These are phyloP conservation scores for Lactifluus volemus DNA, from an alignment of 768 basidiomycete species.

Conservation along the genomic window DNA sequence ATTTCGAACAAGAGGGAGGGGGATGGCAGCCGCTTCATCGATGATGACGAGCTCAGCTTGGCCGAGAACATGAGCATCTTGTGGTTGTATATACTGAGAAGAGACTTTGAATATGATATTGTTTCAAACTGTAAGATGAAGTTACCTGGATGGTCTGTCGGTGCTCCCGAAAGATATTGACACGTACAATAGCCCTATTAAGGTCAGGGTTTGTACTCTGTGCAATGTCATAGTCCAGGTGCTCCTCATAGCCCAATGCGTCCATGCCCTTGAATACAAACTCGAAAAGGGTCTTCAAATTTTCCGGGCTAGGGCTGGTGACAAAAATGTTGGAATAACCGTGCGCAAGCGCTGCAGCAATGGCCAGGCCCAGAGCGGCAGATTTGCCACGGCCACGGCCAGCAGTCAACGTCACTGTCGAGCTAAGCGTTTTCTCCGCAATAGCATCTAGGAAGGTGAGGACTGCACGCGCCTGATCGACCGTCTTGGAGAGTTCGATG, in stretches of 20 bases:
- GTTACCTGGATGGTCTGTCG: constrained; percentile 92
- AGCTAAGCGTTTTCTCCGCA: constrained; percentile 85
- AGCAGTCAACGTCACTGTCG: constrained; percentile 92
- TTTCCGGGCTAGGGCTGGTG: constrained; percentile 95
- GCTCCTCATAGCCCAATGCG: constrained; percentile 91
- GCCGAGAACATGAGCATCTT: constrained; percentile 95
- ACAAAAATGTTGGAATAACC: constrained; percentile 98
- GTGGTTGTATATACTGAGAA: constrained; percentile 91
- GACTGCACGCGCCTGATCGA: constrained; percentile 92
- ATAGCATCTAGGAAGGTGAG: constrained; percentile 94
- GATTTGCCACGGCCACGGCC: constrained; percentile 94
- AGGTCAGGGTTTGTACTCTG: constrained; percentile 94
- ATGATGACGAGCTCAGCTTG: constrained; percentile 97
- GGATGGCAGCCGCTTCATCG: constrained; percentile 97
- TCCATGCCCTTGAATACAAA: constrained; percentile 98
- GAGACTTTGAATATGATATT: not conserved
- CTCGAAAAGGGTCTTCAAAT: constrained; percentile 95
- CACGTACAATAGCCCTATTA: constrained; percentile 90
- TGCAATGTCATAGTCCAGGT: constrained; percentile 93
- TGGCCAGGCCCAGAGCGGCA: constrained; percentile 90
- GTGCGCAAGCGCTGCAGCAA: constrained; percentile 85
- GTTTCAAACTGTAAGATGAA: not conserved
- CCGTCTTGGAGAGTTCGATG: constrained; percentile 80
- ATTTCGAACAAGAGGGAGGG: constrained; percentile 88
- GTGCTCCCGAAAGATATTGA: constrained; percentile 89